Evolutionary conservation across 2,329 filamentous ascomycete genomes (phyloP).

Genomic region (Botrytis aclada): DNA sequence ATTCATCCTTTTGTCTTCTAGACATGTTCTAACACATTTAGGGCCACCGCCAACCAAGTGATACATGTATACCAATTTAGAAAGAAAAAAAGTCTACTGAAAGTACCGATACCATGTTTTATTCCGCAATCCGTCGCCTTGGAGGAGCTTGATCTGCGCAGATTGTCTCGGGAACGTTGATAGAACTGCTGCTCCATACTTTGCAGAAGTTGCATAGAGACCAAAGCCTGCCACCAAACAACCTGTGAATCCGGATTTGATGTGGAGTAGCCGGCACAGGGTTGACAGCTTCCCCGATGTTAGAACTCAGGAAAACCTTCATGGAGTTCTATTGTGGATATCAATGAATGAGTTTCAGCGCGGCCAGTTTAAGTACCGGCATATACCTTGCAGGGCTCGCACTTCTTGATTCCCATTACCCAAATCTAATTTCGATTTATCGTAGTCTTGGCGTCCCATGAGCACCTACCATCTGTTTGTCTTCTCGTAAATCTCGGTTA

Average conservation of each 20-base stretch:
- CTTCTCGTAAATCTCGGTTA: constrained; percentile 1
- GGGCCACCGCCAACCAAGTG: background rate
- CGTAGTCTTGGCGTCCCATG: background rate
- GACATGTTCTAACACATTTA: background rate
- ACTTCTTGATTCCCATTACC: constrained; percentile 11
- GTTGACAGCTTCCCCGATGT: background rate
- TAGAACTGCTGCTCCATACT: background rate
- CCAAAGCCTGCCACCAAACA: background rate
- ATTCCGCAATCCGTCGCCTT: background rate
- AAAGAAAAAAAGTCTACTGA: background rate
- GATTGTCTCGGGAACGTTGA: constrained; percentile 5
- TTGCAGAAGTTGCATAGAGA: background rate
- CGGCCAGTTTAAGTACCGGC: background rate
- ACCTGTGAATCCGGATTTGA: background rate
- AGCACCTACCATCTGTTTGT: constrained; percentile 15
- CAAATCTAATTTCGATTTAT: constrained; percentile 11
- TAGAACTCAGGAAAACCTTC: background rate
- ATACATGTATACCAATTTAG: background rate
- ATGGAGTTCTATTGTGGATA: constrained; percentile 4
- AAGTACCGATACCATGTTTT: constrained; percentile 6
- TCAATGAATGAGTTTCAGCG: background rate
- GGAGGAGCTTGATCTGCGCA: background rate
- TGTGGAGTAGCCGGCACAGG: background rate
- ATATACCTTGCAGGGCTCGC: constrained; percentile 13
- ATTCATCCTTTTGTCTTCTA: background rate